These are phyloP conservation scores for Venturia carpophila DNA, from an alignment of 2,329 filamentous ascomycete species.

Conservation along the genomic window DNA sequence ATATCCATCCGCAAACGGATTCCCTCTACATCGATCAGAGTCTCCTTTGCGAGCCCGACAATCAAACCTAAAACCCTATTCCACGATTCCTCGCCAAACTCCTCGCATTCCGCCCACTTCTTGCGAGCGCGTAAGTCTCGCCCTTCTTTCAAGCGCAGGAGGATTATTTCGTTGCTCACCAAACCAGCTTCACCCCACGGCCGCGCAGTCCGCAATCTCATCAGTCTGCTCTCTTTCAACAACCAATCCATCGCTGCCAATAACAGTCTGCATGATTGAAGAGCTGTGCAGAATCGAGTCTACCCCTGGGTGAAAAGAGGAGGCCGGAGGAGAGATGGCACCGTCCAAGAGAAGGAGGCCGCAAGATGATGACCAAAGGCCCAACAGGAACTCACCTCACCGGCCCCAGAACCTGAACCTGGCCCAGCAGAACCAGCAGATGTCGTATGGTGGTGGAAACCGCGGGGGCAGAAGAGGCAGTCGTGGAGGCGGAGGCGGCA, in stretches of 20 bases:
- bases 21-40: neutral
- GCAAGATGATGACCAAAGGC: constrained; percentile 26
- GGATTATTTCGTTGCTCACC: neutral
- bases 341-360: constrained; percentile 52
- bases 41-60: neutral
- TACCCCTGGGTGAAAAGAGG: constrained; percentile 16
- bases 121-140: neutral
- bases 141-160: neutral
- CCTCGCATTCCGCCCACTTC: neutral
- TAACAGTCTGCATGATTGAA: neutral
- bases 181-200: neutral
- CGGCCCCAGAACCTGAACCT: constrained; percentile 44
- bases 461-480: constrained; percentile 17
- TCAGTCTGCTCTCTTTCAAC: neutral
- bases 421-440: constrained; percentile 40
- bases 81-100: neutral
- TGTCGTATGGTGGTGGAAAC: constrained; percentile 15
- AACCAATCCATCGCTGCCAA: constrained; percentile 18
- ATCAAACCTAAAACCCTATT: neutral
- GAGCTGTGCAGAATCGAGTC: neutral
- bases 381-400: constrained; percentile 42
- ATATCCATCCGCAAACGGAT: neutral
- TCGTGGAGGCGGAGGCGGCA: constrained; percentile 15
- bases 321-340: constrained; percentile 40
- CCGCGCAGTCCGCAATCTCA: neutral